Conservation (phyloP, 2,329 filamentous ascomycete genomes). For the Fusarium denticulatum region DNA sequence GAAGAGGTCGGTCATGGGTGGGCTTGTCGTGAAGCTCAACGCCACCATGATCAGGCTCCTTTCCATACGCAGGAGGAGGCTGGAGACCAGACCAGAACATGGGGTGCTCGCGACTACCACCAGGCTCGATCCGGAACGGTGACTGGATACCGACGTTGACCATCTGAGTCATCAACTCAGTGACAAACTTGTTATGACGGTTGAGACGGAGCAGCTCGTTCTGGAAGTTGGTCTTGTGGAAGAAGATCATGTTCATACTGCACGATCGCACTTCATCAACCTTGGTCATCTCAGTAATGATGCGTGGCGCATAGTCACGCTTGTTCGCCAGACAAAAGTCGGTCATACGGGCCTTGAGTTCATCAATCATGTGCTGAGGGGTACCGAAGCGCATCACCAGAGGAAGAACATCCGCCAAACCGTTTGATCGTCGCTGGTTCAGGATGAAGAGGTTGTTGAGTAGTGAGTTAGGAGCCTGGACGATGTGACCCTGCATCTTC, state of each 20-base stretch:
- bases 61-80: constrained; percentile 50
- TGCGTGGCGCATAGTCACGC: constrained; percentile 87
- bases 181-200: constrained; percentile 93
- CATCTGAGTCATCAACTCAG: constrained; percentile 88
- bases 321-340: constrained; percentile 88
- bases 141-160: constrained; percentile 86
- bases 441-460: constrained; percentile 94
- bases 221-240: constrained; percentile 97
- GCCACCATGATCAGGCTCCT: constrained; percentile 33
- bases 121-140: constrained; percentile 69
- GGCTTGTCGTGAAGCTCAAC: constrained; percentile 23
- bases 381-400: constrained; percentile 91
- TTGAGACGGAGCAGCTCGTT: constrained; percentile 91
- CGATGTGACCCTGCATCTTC: constrained; percentile 97
- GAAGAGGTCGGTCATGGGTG: constrained; percentile 8
- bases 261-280: constrained; percentile 87
- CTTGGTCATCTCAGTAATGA: constrained; percentile 83
- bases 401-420: constrained; percentile 84
- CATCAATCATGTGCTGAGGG: constrained; percentile 81
- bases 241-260: constrained; percentile 92
- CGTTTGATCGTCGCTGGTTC: constrained; percentile 90
- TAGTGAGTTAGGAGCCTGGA: constrained; percentile 94
- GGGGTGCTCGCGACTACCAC: constrained; percentile 74
- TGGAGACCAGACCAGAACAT: constrained; percentile 61
- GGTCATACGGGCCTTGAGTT: constrained; percentile 80